Evolutionary conservation across 352 stramenopile species (phyloP).

Genomic region (Saprolegnia parasitica): DNA sequence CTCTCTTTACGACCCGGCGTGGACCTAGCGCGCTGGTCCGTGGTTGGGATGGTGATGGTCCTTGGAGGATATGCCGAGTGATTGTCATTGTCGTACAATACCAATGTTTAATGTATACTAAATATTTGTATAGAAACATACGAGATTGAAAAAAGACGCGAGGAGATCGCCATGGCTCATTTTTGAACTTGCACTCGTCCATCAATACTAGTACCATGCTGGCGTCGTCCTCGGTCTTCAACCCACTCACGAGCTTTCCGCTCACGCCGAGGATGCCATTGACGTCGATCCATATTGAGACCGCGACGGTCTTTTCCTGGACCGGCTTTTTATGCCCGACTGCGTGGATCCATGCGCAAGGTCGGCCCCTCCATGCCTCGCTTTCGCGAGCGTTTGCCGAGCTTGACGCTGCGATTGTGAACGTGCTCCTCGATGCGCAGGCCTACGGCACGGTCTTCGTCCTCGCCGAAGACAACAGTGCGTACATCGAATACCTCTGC

Average conservation of each 20-base stretch:
- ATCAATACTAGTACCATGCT: neutral
- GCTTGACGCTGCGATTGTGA: constrained; percentile 14
- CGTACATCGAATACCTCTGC: constrained; percentile 24
- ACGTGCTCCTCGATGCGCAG: constrained; percentile 8
- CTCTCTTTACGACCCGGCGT: neutral
- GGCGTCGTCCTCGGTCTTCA: neutral
- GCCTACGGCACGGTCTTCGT: constrained; percentile 21
- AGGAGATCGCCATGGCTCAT: too few relatives aligned
- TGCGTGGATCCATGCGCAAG: constrained; percentile 6
- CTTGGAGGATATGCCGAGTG: neutral
- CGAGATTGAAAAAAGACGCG: too few relatives aligned
- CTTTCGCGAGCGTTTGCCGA: neutral
- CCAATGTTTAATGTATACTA: neutral
- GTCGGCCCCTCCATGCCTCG: neutral
- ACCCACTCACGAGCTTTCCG: neutral
- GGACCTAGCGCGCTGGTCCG: neutral
- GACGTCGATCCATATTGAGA: constrained; percentile 10
- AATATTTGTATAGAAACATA: too few relatives aligned
- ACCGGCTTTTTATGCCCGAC: constrained; percentile 23
- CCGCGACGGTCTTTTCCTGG: constrained; percentile 26
- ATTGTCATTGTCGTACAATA: neutral
- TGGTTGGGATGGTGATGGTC: neutral
- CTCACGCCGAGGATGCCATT: neutral
- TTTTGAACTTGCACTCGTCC: neutral
- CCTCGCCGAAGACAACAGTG: constrained; percentile 16